Percentiles rank a stretch among this genome's conserved stretches.
Conservation (phyloP, 768 basidiomycete genomes). For the Candolleomyces eurysporus region DNA sequence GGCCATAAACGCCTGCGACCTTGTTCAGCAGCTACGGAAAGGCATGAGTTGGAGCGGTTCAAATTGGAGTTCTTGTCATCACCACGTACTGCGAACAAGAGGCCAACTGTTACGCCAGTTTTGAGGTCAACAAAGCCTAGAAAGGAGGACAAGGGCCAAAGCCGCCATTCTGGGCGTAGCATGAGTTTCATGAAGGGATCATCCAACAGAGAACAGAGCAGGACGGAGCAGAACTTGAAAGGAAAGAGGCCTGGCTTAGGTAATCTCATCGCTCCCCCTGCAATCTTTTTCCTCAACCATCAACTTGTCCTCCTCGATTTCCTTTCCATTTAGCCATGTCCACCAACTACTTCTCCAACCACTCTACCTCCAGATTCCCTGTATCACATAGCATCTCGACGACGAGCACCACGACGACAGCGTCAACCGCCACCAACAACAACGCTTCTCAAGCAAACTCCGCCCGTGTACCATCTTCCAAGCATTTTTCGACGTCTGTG, state of each 20-base stretch:
- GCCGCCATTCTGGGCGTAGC: constrained; percentile 79
- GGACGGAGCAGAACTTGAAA: constrained; percentile 16
- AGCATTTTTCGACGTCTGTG: constrained; percentile 61
- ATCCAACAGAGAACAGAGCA: background rate
- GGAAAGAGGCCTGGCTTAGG: constrained; percentile 20
- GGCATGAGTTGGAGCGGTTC: background rate
- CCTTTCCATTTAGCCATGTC: constrained; percentile 12
- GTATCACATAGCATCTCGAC: background rate
- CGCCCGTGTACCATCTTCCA: constrained; percentile 48
- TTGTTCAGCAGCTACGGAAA: constrained; percentile 81
- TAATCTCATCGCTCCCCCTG: constrained; percentile 16
- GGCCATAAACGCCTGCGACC: constrained; percentile 94
- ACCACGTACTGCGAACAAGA: constrained; percentile 81
- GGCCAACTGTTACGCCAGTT: constrained; percentile 83
- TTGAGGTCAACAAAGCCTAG: constrained; percentile 90
- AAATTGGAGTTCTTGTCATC: background rate
- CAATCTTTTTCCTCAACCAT: constrained; percentile 16
- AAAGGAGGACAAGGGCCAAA: constrained; percentile 81
- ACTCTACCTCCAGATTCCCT: constrained; percentile 70
- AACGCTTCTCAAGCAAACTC: constrained; percentile 32
- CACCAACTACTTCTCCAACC: constrained; percentile 82
- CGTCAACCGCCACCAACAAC: constrained; percentile 22
- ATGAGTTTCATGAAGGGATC: constrained; percentile 65
- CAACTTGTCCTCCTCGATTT: background rate
- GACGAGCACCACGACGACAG: constrained; percentile 17